A percentile compares a stretch with the other conserved stretches of the same genome.
These are phyloP conservation scores for Pyricularia sp. DNA, from an alignment of 2,329 filamentous ascomycete species.

Conservation along the genomic window DNA sequence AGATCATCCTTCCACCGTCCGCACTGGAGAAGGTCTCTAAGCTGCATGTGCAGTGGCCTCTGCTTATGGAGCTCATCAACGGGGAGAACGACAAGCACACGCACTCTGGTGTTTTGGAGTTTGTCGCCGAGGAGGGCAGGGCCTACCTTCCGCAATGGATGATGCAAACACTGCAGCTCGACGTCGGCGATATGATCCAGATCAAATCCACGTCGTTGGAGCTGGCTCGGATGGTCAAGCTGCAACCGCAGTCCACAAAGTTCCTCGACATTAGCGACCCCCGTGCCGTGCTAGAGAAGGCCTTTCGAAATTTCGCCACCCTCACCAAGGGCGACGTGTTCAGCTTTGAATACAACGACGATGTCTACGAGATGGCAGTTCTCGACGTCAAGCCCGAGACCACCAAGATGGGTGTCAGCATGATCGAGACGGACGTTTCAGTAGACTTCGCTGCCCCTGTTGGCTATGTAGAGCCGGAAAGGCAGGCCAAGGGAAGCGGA, in stretches of 20 bases:
- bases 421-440: conserved; percentile 91
- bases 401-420: conserved; percentile 78
- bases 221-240: conserved; percentile 85
- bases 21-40: conserved; percentile 94
- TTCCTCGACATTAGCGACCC: conserved; percentile 97
- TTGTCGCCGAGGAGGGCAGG: conserved; percentile 93
- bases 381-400: conserved; percentile 84
- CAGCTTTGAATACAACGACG: conserved; percentile 94
- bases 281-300: conserved; percentile 93
- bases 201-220: conserved; percentile 91
- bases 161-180: conserved; percentile 84
- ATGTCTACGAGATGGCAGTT: conserved; percentile 85
- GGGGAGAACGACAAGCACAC: conserved; percentile 71
- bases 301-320: conserved; percentile 91
- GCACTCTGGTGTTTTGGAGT: conserved; percentile 92
- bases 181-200: conserved; percentile 89
- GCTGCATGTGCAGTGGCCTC: conserved; percentile 92
- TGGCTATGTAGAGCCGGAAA: conserved; percentile 84
- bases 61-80: conserved; percentile 94
- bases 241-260: conserved; percentile 85
- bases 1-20: conserved; percentile 94
- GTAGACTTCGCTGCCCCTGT: conserved; percentile 94
- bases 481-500: conserved; percentile 49
- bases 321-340: conserved; percentile 91
- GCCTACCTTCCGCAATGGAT: conserved; percentile 97